Percentiles rank a stretch among this genome's conserved stretches.
phyloP scores from a whole-genome alignment of 345 rosid species.

The Carallia pectinifolia region DNA sequence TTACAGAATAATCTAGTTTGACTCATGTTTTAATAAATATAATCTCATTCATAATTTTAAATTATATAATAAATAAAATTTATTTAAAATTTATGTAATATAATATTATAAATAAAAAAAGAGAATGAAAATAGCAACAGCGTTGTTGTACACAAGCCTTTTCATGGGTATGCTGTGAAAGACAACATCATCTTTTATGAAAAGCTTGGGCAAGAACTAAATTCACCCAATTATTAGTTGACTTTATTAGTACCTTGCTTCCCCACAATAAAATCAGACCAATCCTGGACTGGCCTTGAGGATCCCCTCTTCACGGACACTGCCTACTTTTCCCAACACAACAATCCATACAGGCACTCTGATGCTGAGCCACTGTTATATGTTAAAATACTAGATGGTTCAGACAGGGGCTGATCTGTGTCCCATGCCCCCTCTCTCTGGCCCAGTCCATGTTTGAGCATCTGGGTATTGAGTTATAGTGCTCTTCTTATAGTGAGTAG shows the following conservation, averaged over 20 bases:
- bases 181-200: background rate
- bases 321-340: constrained; percentile 34
- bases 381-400: constrained; percentile 10
- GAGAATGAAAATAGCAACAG: no score
- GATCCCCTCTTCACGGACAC: constrained; percentile 25
- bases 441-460: constrained; percentile 22
- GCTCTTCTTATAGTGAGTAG: background rate
- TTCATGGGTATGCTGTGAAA: background rate
- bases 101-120: no score
- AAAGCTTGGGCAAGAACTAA: background rate
- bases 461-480: constrained; percentile 7
- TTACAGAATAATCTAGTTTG: no score
- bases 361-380: constrained; percentile 15
- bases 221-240: background rate
- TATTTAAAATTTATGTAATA: no score
- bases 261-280: constrained; percentile 31
- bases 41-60: no score
- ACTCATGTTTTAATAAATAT: no score
- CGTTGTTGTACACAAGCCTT: background rate
- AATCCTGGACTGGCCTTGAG: constrained; percentile 11
- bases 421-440: constrained; percentile 27
- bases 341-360: constrained; percentile 7
- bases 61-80: no score
- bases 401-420: constrained; percentile 36
- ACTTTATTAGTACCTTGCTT: background rate